phyloP scores from a whole-genome alignment of 352 stramenopile genomes.

The Globisporangium camurandrum region DNA sequence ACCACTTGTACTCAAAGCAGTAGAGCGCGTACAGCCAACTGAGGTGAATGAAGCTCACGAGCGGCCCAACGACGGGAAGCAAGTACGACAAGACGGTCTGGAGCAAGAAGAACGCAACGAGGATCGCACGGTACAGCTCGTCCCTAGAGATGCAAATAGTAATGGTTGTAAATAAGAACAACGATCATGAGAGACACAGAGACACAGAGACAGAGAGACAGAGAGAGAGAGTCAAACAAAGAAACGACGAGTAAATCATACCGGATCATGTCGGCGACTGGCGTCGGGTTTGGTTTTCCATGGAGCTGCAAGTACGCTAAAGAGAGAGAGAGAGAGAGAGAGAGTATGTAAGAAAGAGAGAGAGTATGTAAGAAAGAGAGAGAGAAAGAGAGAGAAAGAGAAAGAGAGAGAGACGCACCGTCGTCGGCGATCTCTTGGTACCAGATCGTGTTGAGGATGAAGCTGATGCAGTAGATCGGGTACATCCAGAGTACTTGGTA shows the following conservation, averaged over 20 bases:
- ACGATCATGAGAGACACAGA: no score
- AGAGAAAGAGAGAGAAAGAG: not conserved
- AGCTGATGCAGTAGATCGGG: constrained; percentile 88
- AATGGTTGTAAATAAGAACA: no score
- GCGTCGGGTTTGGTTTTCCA: constrained; percentile 65
- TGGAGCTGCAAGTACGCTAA: constrained; percentile 75
- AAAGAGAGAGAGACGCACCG: no score
- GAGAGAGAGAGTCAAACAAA: no score
- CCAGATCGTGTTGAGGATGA: constrained; percentile 89
- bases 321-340: not conserved
- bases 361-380: no score
- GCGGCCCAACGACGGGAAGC: constrained; percentile 63
- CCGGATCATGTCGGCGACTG: constrained; percentile 84
- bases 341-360: no score
- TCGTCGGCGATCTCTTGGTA: constrained; percentile 88
- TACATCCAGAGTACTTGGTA: constrained; percentile 89
- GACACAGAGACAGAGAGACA: no score
- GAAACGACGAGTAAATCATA: no score
- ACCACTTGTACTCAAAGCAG: constrained; percentile 90
- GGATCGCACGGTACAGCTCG: constrained; percentile 80
- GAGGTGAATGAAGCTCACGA: constrained; percentile 76
- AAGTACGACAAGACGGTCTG: constrained; percentile 82
- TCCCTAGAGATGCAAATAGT: constrained; percentile 27
- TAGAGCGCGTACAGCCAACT: constrained; percentile 89
- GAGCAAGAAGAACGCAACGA: constrained; percentile 81